Evolutionary conservation across 2,329 filamentous ascomycete species (phyloP), one percentile per base, ranked within the genome.

Genomic region (Bipolaris zeicola): DNA sequence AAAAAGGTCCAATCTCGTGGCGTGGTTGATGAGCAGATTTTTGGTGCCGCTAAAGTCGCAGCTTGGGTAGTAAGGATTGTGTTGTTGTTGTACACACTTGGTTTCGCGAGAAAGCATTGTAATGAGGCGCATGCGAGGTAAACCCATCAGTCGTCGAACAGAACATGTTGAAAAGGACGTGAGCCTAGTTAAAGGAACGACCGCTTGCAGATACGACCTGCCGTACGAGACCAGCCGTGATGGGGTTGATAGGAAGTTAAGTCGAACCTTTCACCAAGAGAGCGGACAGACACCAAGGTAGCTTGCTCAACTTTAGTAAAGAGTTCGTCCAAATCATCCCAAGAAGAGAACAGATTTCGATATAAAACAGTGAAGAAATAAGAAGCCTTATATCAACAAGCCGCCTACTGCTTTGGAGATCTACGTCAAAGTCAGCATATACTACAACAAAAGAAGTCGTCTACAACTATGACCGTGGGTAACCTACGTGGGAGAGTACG

Each of bases 401-500:
- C 44, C 50, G 53, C 67, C 60, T 69, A 75, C 63, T 75, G 68
- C 54, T 71, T 68, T 20, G 73, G 73, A 55, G 73, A 76, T 50
- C 73, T 76, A 39, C 6, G 20, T 20, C 14, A 6, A 33, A 39
- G 60, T 75, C 59, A 76, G 72, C 41, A 46, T 26, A 24, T 50
- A 52, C 31, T 49, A 24, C 10, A 44, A 6, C 3, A 37, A 28
- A 24, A 39, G 16, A 46, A 38, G 2, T 22, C 46, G 46, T 55
- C 49, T 69, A 67, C 66, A 67, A 72, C 65, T 66, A 70, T 66
- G 63, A 67, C 58, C 55, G 34, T 41, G 43, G 8, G 48, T 26
- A 20, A 76, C 78, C 79, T 77, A 80, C 78, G 77, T 79, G 38
- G 79, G 78, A 58, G 78, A 80, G 62, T 79, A 81, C 18, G 58